Evolutionary conservation across 2,329 filamentous ascomycete genomes (phyloP).

Genomic region (Ophiostoma fasciatum): DNA sequence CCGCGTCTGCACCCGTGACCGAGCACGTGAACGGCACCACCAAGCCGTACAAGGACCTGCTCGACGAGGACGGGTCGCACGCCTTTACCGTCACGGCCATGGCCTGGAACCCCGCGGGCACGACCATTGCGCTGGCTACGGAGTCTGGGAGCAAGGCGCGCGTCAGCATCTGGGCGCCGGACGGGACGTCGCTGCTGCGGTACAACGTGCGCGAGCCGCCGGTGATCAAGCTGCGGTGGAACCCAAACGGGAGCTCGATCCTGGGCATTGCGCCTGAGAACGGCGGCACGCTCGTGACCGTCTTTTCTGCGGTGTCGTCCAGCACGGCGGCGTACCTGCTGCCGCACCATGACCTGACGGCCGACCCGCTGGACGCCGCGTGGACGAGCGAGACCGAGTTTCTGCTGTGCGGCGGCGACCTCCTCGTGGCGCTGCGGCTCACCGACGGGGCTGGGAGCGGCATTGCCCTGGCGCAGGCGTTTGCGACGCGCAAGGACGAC

Average conservation of each 20-base stretch:
- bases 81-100: slow-evolving; percentile 42
- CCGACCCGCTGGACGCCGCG: slow-evolving; percentile 39
- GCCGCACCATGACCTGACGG: slow-evolving; percentile 32
- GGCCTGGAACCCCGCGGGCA: slow-evolving; percentile 44
- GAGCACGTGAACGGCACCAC: slow-evolving; percentile 29
- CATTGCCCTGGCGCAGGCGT: slow-evolving; percentile 32
- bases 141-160: slow-evolving; percentile 37
- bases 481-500: slow-evolving; percentile 38
- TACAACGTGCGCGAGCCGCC: slow-evolving; percentile 46
- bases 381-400: slow-evolving; percentile 47
- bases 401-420: slow-evolving; percentile 41
- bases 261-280: slow-evolving; percentile 42
- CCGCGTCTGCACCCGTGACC: too few species aligned
- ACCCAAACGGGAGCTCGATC: slow-evolving; percentile 37
- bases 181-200: slow-evolving; percentile 35
- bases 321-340: slow-evolving; percentile 34
- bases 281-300: slow-evolving; percentile 37
- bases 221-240: slow-evolving; percentile 47
- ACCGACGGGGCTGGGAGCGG: slow-evolving; percentile 27
- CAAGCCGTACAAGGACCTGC: slow-evolving; percentile 30
- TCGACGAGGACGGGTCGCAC: slow-evolving; percentile 37
- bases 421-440: slow-evolving; percentile 34
- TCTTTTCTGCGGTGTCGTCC: slow-evolving; percentile 31
- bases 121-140: slow-evolving; percentile 40
- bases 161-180: slow-evolving; percentile 40